Evolutionary conservation across 306 rosid species (phyloP), one percentile per base, ranked within the genome.

Genomic region (Medicago ruthenica): DNA sequence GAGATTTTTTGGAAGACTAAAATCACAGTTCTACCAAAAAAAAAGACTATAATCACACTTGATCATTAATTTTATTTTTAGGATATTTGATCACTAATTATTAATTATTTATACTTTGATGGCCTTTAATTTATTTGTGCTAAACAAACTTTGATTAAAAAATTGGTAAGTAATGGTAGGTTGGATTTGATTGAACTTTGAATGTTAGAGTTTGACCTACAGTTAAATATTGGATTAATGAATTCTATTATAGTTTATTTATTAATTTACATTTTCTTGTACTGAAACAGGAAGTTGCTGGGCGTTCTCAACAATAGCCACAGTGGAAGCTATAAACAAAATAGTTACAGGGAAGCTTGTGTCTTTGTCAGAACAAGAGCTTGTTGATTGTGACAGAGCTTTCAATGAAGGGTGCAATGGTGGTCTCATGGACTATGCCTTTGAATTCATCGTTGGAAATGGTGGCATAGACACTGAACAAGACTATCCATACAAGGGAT

Each of bases 391-490:
- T 21, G 98, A 94, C 85, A 79, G 14, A 53, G 27, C 79, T 3
- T 84, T 79, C 82, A 85, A 94, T 63, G 59, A 89, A 1, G 98
- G 98, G 3, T 94, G 98, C 90, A 70, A 87, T 45, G 98, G 98
- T 0, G 98, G 98, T 12, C 88, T 88, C 55, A 86, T 94, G 97
- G 97, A 92, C 83, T 86, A 90, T 51, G 98, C 98, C 16, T 94
- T 92, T 36, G 81, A 88, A 31, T 94, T 94, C 89, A 94, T 94
- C 76, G 78, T 88, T 48, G 17, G 71, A 69, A 94, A 94, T 65
- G 98, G 96, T 67, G 98, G 98, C 80, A 76, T 94, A n/a, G 96
- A 90, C 89, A 42, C 93, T 0, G 97, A 94, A 7, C n/a, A 78
- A 7, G 92, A 94, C 78, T 94, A 94, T 80, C 98, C 98, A 70